Base-by-base conservation (phyloP, 1,284 basidiomycete genomes). In the Porodaedalea pini region DNA sequence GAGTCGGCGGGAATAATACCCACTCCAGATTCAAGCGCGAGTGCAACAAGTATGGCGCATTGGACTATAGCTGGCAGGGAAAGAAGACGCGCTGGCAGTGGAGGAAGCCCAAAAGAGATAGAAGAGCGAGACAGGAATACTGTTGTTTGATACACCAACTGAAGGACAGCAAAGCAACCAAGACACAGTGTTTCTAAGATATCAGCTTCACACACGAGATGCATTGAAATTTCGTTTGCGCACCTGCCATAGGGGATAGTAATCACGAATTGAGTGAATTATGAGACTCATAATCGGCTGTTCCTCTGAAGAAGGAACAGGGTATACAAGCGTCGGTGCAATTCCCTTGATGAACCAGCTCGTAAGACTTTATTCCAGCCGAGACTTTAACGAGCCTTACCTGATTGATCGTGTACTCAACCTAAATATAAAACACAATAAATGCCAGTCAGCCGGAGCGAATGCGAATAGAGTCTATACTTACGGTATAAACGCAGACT, bases 41-140 rank as follows among this genome's bases (percentile, higher is more conserved):
- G 73, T 1, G 77, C 70, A 8, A 78, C 58, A 37, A 94, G 75
- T 54, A 94, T 83, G 27, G 75, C 43, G 19, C 78, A 79, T 70
- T 94, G 92, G 1, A 86, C 65, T 29, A 89, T 69, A 0, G 90
- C 85, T 1, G 93, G 94, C 1, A 89, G 67, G 11, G 90, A 78
- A 1, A 99, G 81, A 13, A 92, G 72, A 0, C 71, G 74, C 3
- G 75, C 68, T 0, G 95, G 94, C 4, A 98, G 77, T 0, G 96
- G 83, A 0, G 94, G 93, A 1, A 98, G 67, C 8, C 90, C 91
- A 45, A 98, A 71, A 0, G 93, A 92, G 51, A 97, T 90, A 3
- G 93, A 90, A 0, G 94, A 97, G 2, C 97, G 89, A 1, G 95
- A 98, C 60, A 98, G 69, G 75, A 99, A 99, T 48, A 99, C 96